Percentiles rank a stretch among this genome's conserved stretches.
Conservation (phyloP, 2,329 filamentous ascomycete species). For the Exophiala phaeomuriformis region DNA sequence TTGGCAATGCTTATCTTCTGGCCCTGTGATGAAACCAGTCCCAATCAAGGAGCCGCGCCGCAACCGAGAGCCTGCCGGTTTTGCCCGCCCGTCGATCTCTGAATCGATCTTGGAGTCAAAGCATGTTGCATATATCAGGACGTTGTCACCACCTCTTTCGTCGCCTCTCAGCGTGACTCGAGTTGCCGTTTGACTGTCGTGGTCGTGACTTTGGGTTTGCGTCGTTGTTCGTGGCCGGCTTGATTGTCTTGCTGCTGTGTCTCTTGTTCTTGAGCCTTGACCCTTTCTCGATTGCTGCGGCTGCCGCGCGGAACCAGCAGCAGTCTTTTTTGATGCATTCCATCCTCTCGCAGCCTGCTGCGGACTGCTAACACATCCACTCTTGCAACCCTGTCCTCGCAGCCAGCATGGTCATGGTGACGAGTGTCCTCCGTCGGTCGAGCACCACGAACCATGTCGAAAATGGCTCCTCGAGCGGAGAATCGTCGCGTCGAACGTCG, state of each 20-base stretch:
- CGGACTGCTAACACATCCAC: not conserved
- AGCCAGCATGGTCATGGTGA: constrained; percentile 6
- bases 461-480: constrained; percentile 11
- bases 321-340: not conserved
- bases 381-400: too few relatives aligned
- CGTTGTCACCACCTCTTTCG: too few relatives aligned
- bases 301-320: not conserved
- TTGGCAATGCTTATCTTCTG: not conserved
- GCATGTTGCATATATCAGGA: too few relatives aligned
- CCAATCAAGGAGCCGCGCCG: not conserved
- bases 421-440: constrained; percentile 10
- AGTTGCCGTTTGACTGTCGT: too few relatives aligned
- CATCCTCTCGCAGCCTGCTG: not conserved
- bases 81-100: not conserved
- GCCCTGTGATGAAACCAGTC: not conserved
- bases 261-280: too few relatives aligned
- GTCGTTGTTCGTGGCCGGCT: too few relatives aligned
- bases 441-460: constrained; percentile 8
- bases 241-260: too few relatives aligned
- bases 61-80: not conserved
- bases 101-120: not conserved
- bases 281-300: too few relatives aligned
- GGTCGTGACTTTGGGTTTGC: too few relatives aligned
- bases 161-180: too few relatives aligned
- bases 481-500: constrained; percentile 14